Base-by-base conservation (phyloP, 192 early-diverging fungal species). In the Dimargaris cristalligena region DNA sequence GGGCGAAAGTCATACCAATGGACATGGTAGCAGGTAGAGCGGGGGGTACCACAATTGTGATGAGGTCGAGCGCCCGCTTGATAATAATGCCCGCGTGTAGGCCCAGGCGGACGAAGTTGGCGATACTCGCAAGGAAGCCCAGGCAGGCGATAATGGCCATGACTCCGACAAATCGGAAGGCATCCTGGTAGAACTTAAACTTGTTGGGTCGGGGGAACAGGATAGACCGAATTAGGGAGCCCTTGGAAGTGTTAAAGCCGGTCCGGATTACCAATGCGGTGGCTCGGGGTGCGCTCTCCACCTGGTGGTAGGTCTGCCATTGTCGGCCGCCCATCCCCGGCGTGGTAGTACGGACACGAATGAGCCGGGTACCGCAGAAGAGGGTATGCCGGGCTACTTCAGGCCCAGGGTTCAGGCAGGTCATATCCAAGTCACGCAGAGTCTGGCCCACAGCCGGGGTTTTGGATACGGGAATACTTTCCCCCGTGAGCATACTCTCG, bases 401-500 rank as follows among this genome's bases (percentile, higher is more conserved):
- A 0, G 80, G 69, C 48, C 81, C 83, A 55, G 86, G 81, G 30
- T 83, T 80, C 0, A 86, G 82, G 32, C 79, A 74, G 22, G 80
- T 81, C 22, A 90, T 67, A 65, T 90, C 82, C 62, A 92, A 25
- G 20, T 71, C 66, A 20, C 68, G 66, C 34, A 91, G 65, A 3
- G 85, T 79, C 1, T 60, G 59, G 35, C 80, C 81, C 3, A 74
- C 77, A 16, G 93, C 81, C 0, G 93, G 86, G 1, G 74, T 71
- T 65, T 99, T 99, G 29, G 89, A 89, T 20, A 99, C 90, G 0
- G 93, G 93, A 2, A 96, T 75, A 41, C 88, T 91, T 66, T 99
- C 96, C 52, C 96, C 96, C 0, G 96, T 99, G 16, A 99, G 76
- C 92, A 98, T 94, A 65, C 80, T 87, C 71, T 97, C 96, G 74